These are phyloP conservation scores for Solanum tarijense DNA, from an alignment of 257 asterid species.

Conservation along the genomic window DNA sequence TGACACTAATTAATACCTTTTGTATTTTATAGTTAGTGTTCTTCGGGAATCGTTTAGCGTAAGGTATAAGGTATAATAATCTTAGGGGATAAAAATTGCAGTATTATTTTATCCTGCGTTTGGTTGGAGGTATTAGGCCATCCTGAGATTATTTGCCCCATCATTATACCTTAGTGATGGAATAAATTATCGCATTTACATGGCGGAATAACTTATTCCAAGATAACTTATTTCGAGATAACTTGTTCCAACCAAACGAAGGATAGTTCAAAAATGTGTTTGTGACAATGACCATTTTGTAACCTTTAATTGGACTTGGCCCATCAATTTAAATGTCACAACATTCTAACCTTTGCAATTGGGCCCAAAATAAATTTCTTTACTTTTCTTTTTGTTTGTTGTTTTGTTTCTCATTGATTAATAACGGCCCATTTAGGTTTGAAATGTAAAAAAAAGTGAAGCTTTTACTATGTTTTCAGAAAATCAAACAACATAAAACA, in stretches of 20 bases:
- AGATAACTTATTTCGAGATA: too few species aligned
- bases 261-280: background rate
- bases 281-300: background rate
- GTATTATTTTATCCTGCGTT: too few species aligned
- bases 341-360: background rate
- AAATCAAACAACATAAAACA: background rate
- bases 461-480: background rate
- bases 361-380: background rate
- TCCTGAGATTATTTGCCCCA: too few species aligned
- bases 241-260: background rate
- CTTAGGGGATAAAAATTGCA: too few species aligned
- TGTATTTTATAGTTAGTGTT: background rate
- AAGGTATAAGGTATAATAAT: background rate
- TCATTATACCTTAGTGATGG: background rate
- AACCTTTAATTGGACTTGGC: background rate
- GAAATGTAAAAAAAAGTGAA: background rate
- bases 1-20: background rate
- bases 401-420: background rate
- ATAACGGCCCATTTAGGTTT: background rate
- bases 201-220: too few species aligned
- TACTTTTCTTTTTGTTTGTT: background rate
- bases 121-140: too few species aligned
- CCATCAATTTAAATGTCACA: background rate
- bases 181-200: too few species aligned
- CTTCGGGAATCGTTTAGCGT: rapidly evolving